These are phyloP conservation scores for Petunia hybrid DNA, from an alignment of 305 asterid species.

Conservation along the genomic window DNA sequence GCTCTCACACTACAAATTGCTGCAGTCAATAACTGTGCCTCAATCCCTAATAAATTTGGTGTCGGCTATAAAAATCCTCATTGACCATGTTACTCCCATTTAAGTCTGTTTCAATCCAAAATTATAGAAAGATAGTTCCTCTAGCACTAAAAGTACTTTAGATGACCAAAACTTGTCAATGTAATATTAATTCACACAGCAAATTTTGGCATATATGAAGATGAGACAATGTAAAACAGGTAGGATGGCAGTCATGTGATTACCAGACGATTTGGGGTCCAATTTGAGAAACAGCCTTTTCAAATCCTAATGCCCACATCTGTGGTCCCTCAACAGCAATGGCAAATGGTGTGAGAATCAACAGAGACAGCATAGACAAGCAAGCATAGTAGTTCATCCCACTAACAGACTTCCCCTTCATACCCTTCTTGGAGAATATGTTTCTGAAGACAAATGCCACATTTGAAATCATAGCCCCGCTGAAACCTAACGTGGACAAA, in stretches of 20 bases:
- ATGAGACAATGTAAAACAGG: constrained; percentile 11
- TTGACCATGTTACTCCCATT: not conserved
- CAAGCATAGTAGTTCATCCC: constrained; percentile 99
- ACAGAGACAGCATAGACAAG: constrained; percentile 79
- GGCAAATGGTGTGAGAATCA: constrained; percentile 89
- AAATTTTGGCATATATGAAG: not conserved
- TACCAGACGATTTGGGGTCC: constrained; percentile 96
- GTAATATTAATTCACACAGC: not conserved
- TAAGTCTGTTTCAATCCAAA: not conserved
- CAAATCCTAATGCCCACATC: constrained; percentile 79
- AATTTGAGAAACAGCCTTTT: constrained; percentile 63
- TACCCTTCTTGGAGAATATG: constrained; percentile 92
- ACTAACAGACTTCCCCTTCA: constrained; percentile 94
- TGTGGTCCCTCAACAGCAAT: constrained; percentile 98
- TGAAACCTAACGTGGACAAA: constrained; percentile 68
- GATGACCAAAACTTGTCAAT: not conserved
- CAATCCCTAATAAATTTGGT: not conserved
- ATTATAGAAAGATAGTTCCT: not conserved
- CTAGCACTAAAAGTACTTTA: not conserved
- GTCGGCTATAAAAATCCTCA: not conserved
- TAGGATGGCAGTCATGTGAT: constrained; percentile 43
- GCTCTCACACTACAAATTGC: not conserved
- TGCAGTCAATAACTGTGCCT: not conserved
- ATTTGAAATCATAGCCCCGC: constrained; percentile 94
- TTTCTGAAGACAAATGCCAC: constrained; percentile 87